A percentile compares a stretch with the other conserved stretches of the same genome.
These are phyloP conservation scores for Solanum clarkiae DNA, from an alignment of 257 asterid species.

Conservation along the genomic window DNA sequence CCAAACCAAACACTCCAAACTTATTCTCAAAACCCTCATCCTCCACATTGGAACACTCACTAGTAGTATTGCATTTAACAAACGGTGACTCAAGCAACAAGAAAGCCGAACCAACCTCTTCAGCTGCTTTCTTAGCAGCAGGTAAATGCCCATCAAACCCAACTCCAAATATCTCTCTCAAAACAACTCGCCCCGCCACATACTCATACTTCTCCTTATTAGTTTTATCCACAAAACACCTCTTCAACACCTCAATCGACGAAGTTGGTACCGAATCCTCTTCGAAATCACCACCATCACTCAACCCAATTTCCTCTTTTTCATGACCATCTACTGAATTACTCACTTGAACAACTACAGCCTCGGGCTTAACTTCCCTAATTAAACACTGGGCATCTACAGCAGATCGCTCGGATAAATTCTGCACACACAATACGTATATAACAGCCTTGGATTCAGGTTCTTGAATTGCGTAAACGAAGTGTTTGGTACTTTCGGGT, in stretches of 20 bases:
- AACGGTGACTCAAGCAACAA: slow-evolving; percentile 74
- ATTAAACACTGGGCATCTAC: slow-evolving; percentile 66
- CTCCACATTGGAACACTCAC: slow-evolving; percentile 4
- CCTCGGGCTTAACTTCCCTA: slow-evolving; percentile 70
- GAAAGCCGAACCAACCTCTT: slow-evolving; percentile 72
- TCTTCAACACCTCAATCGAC: slow-evolving; percentile 63
- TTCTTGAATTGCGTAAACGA: slow-evolving; percentile 66
- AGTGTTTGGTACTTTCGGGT: slow-evolving; percentile 68
- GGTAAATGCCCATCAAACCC: slow-evolving; percentile 56
- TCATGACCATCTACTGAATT: slow-evolving; percentile 10
- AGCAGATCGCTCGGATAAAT: slow-evolving; percentile 74
- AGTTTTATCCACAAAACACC: slow-evolving; percentile 54
- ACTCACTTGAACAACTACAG: slow-evolving; percentile 80
- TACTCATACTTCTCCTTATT: slow-evolving; percentile 63
- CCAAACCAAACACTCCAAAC: slow-evolving; percentile 26
- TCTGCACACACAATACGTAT: slow-evolving; percentile 68
- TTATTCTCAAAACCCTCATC: slow-evolving; percentile 15
- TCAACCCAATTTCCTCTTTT: slow-evolving; percentile 9
- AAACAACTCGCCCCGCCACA: slow-evolving; percentile 67
- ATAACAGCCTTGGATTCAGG: slow-evolving; percentile 53
- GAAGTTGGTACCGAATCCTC: slow-evolving; percentile 61
- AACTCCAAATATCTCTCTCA: slow-evolving; percentile 82
- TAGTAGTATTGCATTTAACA: slow-evolving; percentile 19
- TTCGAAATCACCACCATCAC: not conserved
- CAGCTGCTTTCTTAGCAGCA: slow-evolving; percentile 74